Conservation (phyloP, 805 yeast genomes). For the Naumovozyma castellii region DNA sequence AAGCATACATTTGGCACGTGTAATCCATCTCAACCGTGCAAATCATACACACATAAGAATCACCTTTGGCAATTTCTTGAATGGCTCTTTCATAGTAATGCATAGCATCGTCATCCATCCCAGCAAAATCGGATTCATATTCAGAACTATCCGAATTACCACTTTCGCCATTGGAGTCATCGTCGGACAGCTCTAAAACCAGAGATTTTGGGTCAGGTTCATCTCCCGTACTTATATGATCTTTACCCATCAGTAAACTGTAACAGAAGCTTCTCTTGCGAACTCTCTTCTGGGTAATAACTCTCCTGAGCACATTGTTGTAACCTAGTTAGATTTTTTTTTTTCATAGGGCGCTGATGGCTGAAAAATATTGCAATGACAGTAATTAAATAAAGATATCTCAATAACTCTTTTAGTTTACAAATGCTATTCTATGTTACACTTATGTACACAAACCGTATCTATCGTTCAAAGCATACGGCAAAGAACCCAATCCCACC, state of each 20-base stretch:
- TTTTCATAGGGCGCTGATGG: too few relatives aligned
- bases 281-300: too few relatives aligned
- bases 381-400: too few relatives aligned
- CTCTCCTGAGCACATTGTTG: too few relatives aligned
- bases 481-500: constrained; percentile 99
- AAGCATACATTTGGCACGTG: constrained; percentile 65
- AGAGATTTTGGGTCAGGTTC: constrained; percentile 4
- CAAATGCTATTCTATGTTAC: too few relatives aligned
- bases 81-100: constrained; percentile 27
- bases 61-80: constrained; percentile 33
- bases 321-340: too few relatives aligned
- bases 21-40: constrained; percentile 77
- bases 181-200: constrained; percentile 8
- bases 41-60: constrained; percentile 74
- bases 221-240: not conserved
- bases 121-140: constrained; percentile 3
- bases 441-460: too few relatives aligned
- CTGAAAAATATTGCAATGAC: too few relatives aligned
- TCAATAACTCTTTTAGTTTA: too few relatives aligned
- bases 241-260: not conserved
- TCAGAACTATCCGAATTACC: constrained; percentile 4
- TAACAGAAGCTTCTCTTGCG: constrained; percentile 2
- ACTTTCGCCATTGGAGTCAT: constrained; percentile 2
- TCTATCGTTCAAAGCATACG: constrained; percentile 75
- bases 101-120: constrained; percentile 14